phyloP scores from a whole-genome alignment of 1,284 basidiomycete species.

The Sporisorium graminicola region DNA sequence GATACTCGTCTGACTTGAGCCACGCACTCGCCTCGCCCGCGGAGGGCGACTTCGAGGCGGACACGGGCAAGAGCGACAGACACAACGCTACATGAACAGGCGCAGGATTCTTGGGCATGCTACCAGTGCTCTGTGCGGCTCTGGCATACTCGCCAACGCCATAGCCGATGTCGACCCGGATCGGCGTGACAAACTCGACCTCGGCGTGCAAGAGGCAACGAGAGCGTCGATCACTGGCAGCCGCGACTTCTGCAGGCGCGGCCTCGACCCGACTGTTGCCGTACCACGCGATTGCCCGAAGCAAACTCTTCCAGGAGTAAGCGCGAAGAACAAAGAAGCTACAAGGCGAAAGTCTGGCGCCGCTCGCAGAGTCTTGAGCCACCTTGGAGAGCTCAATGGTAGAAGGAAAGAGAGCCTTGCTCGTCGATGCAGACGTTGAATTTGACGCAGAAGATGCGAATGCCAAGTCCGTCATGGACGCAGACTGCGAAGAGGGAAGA shows the following conservation, averaged over 20 bases:
- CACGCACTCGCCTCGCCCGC: constrained; percentile 25
- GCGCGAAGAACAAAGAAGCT: constrained; percentile 55
- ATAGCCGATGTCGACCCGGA: constrained; percentile 24
- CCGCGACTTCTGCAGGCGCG: constrained; percentile 45
- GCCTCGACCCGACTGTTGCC: constrained; percentile 59
- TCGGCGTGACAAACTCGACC: constrained; percentile 60
- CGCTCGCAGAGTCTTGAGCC: neutral
- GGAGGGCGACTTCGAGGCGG: constrained; percentile 7
- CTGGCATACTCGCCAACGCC: constrained; percentile 33
- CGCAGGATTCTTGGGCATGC: constrained; percentile 24
- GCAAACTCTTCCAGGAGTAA: constrained; percentile 55
- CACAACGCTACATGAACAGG: constrained; percentile 57
- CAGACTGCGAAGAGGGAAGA: constrained; percentile 10
- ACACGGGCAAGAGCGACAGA: constrained; percentile 42
- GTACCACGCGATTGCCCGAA: constrained; percentile 60
- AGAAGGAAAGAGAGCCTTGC: constrained; percentile 41
- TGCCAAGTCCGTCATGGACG: neutral
- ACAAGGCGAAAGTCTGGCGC: neutral
- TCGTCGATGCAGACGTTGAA: constrained; percentile 6
- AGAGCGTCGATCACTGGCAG: constrained; percentile 24
- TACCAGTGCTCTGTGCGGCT: constrained; percentile 21
- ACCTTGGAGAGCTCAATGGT: constrained; percentile 33
- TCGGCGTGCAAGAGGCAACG: constrained; percentile 37
- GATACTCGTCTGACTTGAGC: constrained; percentile 36
- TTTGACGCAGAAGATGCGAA: constrained; percentile 2